These are phyloP conservation scores for Metschnikowia reukaufii DNA, from an alignment of 805 yeast genomes.

Conservation along the genomic window DNA sequence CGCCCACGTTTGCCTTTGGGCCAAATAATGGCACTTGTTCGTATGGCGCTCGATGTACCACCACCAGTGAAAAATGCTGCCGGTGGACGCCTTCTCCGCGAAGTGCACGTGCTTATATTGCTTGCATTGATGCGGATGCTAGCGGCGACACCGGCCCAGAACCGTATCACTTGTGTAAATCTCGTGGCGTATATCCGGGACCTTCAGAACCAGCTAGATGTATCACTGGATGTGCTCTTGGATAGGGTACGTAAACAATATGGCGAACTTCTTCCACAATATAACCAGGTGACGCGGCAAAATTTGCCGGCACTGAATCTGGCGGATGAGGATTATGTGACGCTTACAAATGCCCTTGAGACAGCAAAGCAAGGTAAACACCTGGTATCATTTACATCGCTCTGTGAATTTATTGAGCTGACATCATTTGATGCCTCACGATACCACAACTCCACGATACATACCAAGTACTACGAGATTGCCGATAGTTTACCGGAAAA, in stretches of 20 bases:
- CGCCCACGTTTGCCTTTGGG: too few species aligned
- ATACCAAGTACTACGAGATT: conserved; percentile 18
- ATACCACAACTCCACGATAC: conserved; percentile 2
- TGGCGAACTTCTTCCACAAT: conserved; percentile 8
- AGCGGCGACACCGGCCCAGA: background rate
- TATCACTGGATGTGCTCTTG: background rate
- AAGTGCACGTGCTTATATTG: conserved; percentile 4
- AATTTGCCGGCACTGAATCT: background rate
- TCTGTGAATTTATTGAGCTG: conserved; percentile 26
- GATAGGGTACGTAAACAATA: background rate
- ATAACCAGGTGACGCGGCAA: conserved; percentile 6
- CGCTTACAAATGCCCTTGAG: conserved; percentile 11
- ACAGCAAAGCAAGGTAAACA: conserved; percentile 20
- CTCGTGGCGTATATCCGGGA: conserved; percentile 3
- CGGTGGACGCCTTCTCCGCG: background rate
- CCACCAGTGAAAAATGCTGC: too few species aligned
- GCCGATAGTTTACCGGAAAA: conserved; percentile 21
- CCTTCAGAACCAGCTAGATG: background rate
- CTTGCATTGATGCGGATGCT: conserved; percentile 5
- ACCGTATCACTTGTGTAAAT: conserved; percentile 3
- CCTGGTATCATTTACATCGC: conserved; percentile 19
- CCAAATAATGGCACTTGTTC: too few species aligned
- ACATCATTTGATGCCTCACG: conserved; percentile 16
- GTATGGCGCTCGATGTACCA: too few species aligned
- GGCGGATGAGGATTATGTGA: background rate